Evolutionary conservation across 2,329 filamentous ascomycete species (phyloP).

Genomic region (Penicillium sp.): DNA sequence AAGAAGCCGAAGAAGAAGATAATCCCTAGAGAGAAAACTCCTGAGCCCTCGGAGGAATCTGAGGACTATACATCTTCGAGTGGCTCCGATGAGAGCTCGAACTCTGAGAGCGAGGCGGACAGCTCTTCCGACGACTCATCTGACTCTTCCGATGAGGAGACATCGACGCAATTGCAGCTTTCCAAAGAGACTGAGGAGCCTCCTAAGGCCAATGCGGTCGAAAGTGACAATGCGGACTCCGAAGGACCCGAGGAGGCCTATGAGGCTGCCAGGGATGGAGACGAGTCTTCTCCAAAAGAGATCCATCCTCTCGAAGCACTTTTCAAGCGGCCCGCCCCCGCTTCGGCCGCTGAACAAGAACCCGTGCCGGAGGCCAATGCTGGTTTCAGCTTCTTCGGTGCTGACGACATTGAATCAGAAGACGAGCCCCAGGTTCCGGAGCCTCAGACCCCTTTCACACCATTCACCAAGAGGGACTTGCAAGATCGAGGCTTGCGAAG

Average conservation of each 20-base stretch:
- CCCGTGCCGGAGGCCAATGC: conserved; percentile 45
- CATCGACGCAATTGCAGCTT: conserved; percentile 8
- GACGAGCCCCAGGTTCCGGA: conserved; percentile 45
- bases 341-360: conserved; percentile 35
- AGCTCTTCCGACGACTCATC: conserved; percentile 28
- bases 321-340: conserved; percentile 69
- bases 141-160: conserved; percentile 26
- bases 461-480: conserved; percentile 76
- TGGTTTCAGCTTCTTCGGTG: conserved; percentile 77
- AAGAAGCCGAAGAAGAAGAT: conserved; percentile 20
- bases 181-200: conserved; percentile 5
- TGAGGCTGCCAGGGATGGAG: conserved; percentile 9
- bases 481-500: conserved; percentile 68
- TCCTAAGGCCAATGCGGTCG: conserved; percentile 6
- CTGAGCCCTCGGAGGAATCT: conserved; percentile 21
- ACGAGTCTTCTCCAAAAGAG: conserved; percentile 46
- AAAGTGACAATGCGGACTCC: conserved; percentile 11
- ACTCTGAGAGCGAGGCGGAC: conserved; percentile 26
- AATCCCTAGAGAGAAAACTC: conserved; percentile 13
- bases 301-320: conserved; percentile 88
- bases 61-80: conserved; percentile 40
- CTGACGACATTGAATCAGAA: conserved; percentile 50
- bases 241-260: conserved; percentile 5
- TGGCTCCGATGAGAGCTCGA: conserved; percentile 31
- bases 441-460: conserved; percentile 83